Evolutionary conservation across 495 filamentous ascomycete species (phyloP), one percentile per base, ranked within the genome.

Genomic region (Friedmanniomyces endolithicus): DNA sequence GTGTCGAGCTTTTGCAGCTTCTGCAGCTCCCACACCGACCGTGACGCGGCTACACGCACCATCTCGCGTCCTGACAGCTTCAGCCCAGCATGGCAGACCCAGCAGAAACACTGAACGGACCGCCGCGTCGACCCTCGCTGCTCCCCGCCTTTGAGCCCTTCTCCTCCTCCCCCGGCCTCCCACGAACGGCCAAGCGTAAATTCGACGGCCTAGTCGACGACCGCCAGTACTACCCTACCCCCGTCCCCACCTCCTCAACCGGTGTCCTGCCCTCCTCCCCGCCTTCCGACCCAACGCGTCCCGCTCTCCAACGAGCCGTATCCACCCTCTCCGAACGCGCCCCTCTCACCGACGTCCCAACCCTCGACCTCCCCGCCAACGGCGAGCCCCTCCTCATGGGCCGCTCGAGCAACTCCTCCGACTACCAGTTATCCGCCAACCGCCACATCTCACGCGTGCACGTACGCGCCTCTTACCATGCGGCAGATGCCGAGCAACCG

Each of bases 91-190:
- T 51, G 47, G 48, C 48, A 35, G 47, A 57, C 48, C 48, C 47
- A 16, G 48, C 23, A 33, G 41, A 34, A 11, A 45, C 16, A 2
- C 11, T 14, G 6, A 35, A 50, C 29, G 24, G 25, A 19, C 25
- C 39, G 53, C 46, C 58, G 41, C 57, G 58, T 58, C 61, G 58
- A 24, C 77, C 86, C 17, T 79, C 88, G 53, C 70, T 98, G 47
- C 79, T 97, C 35, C 92, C 92, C 55, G 84, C 92, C 6, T 95
- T 97, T 70, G 92, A 98, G 71, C 92, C 88, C 31, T 75, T 85
- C 52, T 90, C 86, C 48, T 94, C 89, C 12, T 95, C 90, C 29
- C 92, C 90, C 24, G 78, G 90, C 37, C 68, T 65, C 19, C 68
- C 65, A 53, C 87, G 88, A 34, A 48, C 52, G n/a, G 62, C 64